These are phyloP conservation scores for Eucalyptus marginata DNA, from an alignment of 345 rosid genomes.

Conservation along the genomic window DNA sequence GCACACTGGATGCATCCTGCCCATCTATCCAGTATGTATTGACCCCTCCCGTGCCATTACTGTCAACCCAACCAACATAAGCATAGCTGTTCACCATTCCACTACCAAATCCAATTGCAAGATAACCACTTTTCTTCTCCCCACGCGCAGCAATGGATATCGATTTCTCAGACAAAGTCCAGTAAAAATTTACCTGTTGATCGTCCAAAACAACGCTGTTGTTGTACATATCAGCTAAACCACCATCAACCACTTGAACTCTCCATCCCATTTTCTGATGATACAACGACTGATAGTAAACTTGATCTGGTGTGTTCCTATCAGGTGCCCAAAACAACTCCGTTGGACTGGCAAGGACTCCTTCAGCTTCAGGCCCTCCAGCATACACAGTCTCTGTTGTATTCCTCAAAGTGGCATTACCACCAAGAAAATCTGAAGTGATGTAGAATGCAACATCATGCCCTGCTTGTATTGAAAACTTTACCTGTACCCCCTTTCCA, in stretches of 20 bases:
- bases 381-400: conserved; percentile 66
- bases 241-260: conserved; percentile 94
- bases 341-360: conserved; percentile 62
- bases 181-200: conserved; percentile 93
- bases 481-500: conserved; percentile 71
- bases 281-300: conserved; percentile 75
- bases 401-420: conserved; percentile 83
- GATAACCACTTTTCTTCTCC: conserved; percentile 90
- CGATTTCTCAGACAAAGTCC: conserved; percentile 58
- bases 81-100: conserved; percentile 76
- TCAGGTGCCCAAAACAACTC: conserved; percentile 83
- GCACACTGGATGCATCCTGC: conserved; percentile 55
- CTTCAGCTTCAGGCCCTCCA: conserved; percentile 86
- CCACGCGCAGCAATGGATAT: conserved; percentile 89
- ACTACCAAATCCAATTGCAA: conserved; percentile 80
- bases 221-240: conserved; percentile 90
- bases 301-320: conserved; percentile 89
- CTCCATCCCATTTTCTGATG: conserved; percentile 96
- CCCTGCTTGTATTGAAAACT: conserved; percentile 58
- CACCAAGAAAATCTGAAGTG: conserved; percentile 85
- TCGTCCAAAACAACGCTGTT: conserved; percentile 82
- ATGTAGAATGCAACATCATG: conserved; percentile 66
- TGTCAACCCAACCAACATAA: conserved; percentile 89
- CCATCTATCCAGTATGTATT: conserved; percentile 88
- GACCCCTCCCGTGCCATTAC: conserved; percentile 60